These are phyloP conservation scores for Mallotus japonicus DNA, from an alignment of 441 rosid species.

Conservation along the genomic window DNA sequence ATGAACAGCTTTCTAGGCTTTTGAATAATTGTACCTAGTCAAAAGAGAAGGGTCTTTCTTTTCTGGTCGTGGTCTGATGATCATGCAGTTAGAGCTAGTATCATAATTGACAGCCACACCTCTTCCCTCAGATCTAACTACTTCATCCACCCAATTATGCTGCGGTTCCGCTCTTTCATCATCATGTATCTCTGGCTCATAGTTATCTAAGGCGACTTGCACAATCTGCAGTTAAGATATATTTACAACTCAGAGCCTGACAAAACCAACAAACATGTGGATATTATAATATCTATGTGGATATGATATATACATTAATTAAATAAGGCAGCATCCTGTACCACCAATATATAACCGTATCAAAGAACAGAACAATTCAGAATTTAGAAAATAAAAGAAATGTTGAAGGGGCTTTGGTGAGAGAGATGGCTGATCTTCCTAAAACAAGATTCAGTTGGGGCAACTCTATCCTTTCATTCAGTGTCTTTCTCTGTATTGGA, in stretches of 20 bases:
- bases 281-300: neutral
- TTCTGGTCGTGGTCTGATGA: slow-evolving; percentile 58
- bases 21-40: slow-evolving; percentile 58
- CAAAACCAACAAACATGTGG: neutral
- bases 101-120: slow-evolving; percentile 45
- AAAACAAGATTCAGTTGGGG: neutral
- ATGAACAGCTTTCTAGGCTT: neutral
- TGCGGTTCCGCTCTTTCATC: slow-evolving; percentile 65
- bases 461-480: neutral
- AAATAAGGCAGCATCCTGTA: neutral
- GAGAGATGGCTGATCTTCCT: neutral
- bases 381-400: neutral
- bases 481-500: neutral
- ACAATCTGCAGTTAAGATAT: slow-evolving; percentile 55
- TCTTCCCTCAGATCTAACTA: slow-evolving; percentile 87
- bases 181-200: slow-evolving; percentile 57
- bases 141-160: slow-evolving; percentile 96
- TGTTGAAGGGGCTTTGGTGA: neutral
- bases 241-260: slow-evolving; percentile 11
- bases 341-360: neutral
- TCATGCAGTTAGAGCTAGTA: slow-evolving; percentile 51
- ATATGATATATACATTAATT: neutral
- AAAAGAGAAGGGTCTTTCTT: slow-evolving; percentile 77
- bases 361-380: neutral
- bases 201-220: slow-evolving; percentile 75